Evolutionary conservation across 208 protist genomes (phyloP).

Genomic region (Porcisia deanei): DNA sequence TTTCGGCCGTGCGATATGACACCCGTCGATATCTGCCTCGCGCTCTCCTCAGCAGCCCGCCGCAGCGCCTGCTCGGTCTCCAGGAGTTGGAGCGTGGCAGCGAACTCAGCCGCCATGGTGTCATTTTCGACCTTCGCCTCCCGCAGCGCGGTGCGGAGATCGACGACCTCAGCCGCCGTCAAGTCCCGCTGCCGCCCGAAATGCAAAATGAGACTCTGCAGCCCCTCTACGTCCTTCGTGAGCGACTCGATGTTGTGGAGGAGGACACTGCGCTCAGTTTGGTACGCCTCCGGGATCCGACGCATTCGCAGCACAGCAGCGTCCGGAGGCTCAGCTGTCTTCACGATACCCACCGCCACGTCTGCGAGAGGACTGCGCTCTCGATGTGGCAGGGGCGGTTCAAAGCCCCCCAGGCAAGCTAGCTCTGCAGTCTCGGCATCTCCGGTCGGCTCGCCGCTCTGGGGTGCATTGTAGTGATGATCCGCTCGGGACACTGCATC

Average conservation of each 20-base stretch:
- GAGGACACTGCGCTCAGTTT: conserved; percentile 41
- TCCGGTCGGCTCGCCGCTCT: not conserved
- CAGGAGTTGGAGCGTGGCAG: conserved; percentile 24
- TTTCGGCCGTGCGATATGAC: not conserved
- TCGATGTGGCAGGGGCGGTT: conserved; percentile 10
- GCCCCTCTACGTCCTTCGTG: conserved; percentile 37
- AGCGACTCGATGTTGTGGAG: conserved; percentile 51
- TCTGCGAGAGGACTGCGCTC: conserved; percentile 10
- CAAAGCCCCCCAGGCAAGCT: not conserved
- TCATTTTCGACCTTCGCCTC: conserved; percentile 21
- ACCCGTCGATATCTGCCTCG: not conserved
- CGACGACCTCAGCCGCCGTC: conserved; percentile 42
- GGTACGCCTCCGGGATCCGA: conserved; percentile 29
- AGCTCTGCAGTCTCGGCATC: no score
- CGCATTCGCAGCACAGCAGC: conserved; percentile 6
- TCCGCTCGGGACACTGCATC: conserved; percentile 7
- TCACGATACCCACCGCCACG: not conserved
- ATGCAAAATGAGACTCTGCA: conserved; percentile 36
- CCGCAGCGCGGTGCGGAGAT: conserved; percentile 39
- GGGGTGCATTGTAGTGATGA: not conserved
- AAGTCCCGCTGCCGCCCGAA: conserved; percentile 38
- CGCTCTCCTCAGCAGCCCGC: conserved; percentile 18
- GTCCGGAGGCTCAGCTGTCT: not conserved
- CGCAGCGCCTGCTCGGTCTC: conserved; percentile 35
- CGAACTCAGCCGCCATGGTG: conserved; percentile 23